Evolutionary conservation across 768 basidiomycete species (phyloP).

Genomic region (Udeniomyces megalosporus): DNA sequence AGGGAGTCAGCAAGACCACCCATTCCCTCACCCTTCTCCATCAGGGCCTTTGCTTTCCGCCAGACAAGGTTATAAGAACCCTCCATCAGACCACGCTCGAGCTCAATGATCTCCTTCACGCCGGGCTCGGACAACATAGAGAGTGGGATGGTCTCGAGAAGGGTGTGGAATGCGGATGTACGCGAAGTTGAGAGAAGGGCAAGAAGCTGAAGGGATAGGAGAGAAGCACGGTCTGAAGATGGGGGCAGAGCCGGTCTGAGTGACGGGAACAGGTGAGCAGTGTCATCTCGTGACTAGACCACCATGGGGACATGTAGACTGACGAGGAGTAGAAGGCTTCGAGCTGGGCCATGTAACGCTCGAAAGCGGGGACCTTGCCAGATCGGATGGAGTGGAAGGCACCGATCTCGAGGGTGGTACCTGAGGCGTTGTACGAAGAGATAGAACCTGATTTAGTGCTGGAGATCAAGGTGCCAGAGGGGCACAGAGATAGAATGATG

Average conservation of each 20-base stretch:
- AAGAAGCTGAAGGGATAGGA: constrained; percentile 86
- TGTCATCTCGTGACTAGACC: background rate
- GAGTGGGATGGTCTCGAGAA: constrained; percentile 70
- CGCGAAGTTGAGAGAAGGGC: constrained; percentile 75
- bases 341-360: constrained; percentile 84
- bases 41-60: constrained; percentile 82
- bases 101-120: constrained; percentile 71
- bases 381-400: constrained; percentile 83
- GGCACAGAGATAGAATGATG: too few species aligned
- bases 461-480: background rate
- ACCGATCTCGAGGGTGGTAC: constrained; percentile 89
- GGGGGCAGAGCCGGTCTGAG: background rate
- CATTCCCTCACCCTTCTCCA: constrained; percentile 58
- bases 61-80: constrained; percentile 96
- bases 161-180: constrained; percentile 94
- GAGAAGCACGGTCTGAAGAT: constrained; percentile 20
- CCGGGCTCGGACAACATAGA: constrained; percentile 39
- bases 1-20: constrained; percentile 1
- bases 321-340: constrained; percentile 64
- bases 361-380: constrained; percentile 78
- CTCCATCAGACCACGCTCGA: constrained; percentile 97
- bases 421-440: constrained; percentile 32
- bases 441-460: background rate
- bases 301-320: constrained; percentile 40
- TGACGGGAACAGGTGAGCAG: background rate